phyloP scores from a whole-genome alignment of 352 stramenopile species.

The Globisporangium heterothallicum region DNA sequence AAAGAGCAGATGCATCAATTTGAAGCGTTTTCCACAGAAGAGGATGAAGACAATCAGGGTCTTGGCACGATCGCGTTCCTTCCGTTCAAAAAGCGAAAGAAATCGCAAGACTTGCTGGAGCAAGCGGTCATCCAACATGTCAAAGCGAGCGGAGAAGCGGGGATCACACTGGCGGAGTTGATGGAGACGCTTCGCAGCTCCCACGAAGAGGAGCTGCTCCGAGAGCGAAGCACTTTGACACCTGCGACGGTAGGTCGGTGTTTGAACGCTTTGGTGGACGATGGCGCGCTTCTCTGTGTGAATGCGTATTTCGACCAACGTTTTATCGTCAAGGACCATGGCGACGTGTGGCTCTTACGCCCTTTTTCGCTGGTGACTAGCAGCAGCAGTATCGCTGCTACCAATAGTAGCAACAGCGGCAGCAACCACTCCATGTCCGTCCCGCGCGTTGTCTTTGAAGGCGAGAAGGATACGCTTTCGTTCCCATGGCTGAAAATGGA shows the following conservation, averaged over 20 bases:
- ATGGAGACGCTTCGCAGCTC: conserved; percentile 15
- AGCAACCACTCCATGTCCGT: conserved; percentile 2
- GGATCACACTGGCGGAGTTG: conserved; percentile 28
- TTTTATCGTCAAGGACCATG: conserved; percentile 57
- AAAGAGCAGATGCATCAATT: conserved; percentile 20
- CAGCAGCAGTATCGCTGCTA: not conserved
- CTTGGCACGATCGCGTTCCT: conserved; percentile 15
- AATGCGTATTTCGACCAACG: conserved; percentile 70
- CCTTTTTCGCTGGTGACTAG: conserved; percentile 51
- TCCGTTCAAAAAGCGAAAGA: conserved; percentile 18
- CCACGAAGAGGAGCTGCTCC: conserved; percentile 7
- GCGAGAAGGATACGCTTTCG: conserved; percentile 69
- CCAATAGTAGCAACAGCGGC: not conserved
- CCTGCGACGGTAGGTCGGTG: conserved; percentile 19
- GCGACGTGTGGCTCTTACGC: conserved; percentile 62
- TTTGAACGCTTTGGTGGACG: conserved; percentile 46
- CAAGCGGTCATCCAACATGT: conserved; percentile 25
- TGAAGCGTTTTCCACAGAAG: conserved; percentile 51
- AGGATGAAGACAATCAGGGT: conserved; percentile 16
- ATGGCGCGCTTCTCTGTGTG: conserved; percentile 47
- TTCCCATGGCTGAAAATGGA: conserved; percentile 85
- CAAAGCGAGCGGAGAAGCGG: conserved; percentile 37
- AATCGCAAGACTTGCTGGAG: conserved; percentile 17
- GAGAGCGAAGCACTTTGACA: conserved; percentile 7
- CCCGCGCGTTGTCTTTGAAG: conserved; percentile 56